Base-by-base conservation (phyloP, 2,329 filamentous ascomycete genomes). In the Boeremia lycopersici region DNA sequence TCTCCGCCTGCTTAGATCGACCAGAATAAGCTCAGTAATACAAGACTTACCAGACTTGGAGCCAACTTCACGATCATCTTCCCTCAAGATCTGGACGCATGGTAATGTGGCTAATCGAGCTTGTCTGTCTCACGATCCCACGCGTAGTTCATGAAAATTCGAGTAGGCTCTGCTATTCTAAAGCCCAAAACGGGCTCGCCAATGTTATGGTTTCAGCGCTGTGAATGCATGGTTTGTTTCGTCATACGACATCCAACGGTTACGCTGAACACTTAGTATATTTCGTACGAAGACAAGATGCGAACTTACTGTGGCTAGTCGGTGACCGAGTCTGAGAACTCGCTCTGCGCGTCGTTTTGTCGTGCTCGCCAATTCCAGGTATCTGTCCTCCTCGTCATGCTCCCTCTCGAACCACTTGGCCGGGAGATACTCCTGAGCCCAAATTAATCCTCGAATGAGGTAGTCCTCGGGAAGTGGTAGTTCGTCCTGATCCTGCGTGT, bases 391-490 rank as follows among this genome's bases (percentile, higher is more conserved):
- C n/a, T 89, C 87, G 25, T 89, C 86, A 5, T 86, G 79, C 53
- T 82, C 81, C 1, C 81, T 79, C 8, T 80, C 78, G 64, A 90
- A 90, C 83, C 84, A 89, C 0, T 78, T 74, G 0, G 72, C 51
- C 0, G 86, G 86, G 48, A 84, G 86, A 51, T 87, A 87, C 10
- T 78, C 77, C 2, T 85, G 79, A 0, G 81, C 77, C 77, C 85
- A 90, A 1, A 86, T 69, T 1, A 89, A 75, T 0, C 89, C 89
- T 1, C 86, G 79, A 50, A 90, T 80, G 0, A 83, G 79, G 60
- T 85, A 90, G 56, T 92, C 89, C 43, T 91, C 89, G 0, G 87
- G 86, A 0, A 91, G 69, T 0, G 88, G 87, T 0, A 81, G 77
- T 1, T 78, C 78, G 0, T 78, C 69, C 1, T 74, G 73, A 28